These are phyloP conservation scores for Candida rishiriensis DNA, from an alignment of 805 yeast genomes.

Conservation along the genomic window DNA sequence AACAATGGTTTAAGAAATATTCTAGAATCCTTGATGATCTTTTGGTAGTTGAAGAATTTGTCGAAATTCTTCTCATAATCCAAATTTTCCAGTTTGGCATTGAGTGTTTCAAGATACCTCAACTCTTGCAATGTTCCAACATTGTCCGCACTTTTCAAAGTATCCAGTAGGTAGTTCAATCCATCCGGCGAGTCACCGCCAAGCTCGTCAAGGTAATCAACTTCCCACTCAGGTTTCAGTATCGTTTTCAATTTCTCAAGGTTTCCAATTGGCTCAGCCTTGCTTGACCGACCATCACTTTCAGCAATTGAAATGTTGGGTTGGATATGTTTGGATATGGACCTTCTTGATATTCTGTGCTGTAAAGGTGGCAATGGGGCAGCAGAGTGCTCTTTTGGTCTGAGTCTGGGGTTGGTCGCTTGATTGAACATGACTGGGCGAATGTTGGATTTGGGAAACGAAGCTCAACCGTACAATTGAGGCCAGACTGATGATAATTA, in stretches of 20 bases:
- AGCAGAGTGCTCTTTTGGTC: too few species aligned
- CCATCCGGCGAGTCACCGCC: conserved; percentile 12
- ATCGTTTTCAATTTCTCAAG: conserved; percentile 12
- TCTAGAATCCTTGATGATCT: conserved; percentile 28
- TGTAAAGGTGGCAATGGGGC: conserved; percentile 10
- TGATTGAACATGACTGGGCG: too few species aligned
- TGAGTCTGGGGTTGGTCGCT: too few species aligned
- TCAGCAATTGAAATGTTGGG: conserved; percentile 6
- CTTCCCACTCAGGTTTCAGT: conserved; percentile 28
- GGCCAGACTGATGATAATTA: too few species aligned
- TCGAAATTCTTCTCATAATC: conserved; percentile 19
- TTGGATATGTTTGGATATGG: conserved; percentile 25
- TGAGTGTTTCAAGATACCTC: conserved; percentile 17
- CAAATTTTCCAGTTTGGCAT: conserved; percentile 8
- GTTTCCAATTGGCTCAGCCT: not conserved
- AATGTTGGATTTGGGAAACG: too few species aligned
- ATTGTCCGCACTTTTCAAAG: conserved; percentile 3
- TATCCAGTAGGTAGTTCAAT: conserved; percentile 8
- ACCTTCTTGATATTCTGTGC: conserved; percentile 26
- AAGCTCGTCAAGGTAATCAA: conserved; percentile 19
- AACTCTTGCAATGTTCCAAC: conserved; percentile 20
- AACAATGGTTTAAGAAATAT: conserved; percentile 46
- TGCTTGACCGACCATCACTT: not conserved
- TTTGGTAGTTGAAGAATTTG: conserved; percentile 19
- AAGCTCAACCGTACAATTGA: too few species aligned